phyloP scores from a whole-genome alignment of 2,329 filamentous ascomycete species.

The Cryphonectria japonica region DNA sequence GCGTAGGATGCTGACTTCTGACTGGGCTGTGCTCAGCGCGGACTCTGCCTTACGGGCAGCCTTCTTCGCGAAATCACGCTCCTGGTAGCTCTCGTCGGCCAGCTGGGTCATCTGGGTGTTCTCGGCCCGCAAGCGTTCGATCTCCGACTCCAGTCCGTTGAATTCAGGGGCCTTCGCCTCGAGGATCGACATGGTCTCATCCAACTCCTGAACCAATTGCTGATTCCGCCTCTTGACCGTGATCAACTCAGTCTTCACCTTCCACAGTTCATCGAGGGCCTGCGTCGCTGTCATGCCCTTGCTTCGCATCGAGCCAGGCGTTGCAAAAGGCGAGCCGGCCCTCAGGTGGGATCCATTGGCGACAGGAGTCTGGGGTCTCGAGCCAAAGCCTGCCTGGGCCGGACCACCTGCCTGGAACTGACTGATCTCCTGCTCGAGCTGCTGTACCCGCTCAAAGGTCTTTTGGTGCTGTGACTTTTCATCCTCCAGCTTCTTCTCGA shows the following conservation, averaged over 20 bases:
- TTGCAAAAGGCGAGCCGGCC: slow-evolving; percentile 64
- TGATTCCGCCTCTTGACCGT: slow-evolving; percentile 75
- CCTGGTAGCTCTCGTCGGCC: slow-evolving; percentile 79
- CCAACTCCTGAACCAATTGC: slow-evolving; percentile 75
- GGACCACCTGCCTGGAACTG: slow-evolving; percentile 54
- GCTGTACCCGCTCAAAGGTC: slow-evolving; percentile 53
- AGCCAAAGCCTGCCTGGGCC: slow-evolving; percentile 47
- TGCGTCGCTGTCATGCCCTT: slow-evolving; percentile 65
- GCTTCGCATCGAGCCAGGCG: slow-evolving; percentile 60
- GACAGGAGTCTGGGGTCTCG: slow-evolving; percentile 63
- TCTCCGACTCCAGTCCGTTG: slow-evolving; percentile 80
- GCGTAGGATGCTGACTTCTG: slow-evolving; percentile 77
- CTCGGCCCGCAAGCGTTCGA: slow-evolving; percentile 78
- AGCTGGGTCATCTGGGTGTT: slow-evolving; percentile 84
- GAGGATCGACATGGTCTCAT: slow-evolving; percentile 82
- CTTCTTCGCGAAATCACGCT: slow-evolving; percentile 78
- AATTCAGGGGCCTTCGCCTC: slow-evolving; percentile 88
- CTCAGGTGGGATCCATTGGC: slow-evolving; percentile 58
- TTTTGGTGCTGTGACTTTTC: slow-evolving; percentile 51
- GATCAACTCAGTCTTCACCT: slow-evolving; percentile 72
- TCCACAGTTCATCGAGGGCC: slow-evolving; percentile 66
- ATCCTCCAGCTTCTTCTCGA: slow-evolving; percentile 61
- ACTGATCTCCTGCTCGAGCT: slow-evolving; percentile 58
- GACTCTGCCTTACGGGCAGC: slow-evolving; percentile 77
- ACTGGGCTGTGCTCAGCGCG: slow-evolving; percentile 65